A percentile compares a stretch with the other conserved stretches of the same genome.
phyloP scores from a whole-genome alignment of 2,329 filamentous ascomycete species.

The Lachnellula hyalina region DNA sequence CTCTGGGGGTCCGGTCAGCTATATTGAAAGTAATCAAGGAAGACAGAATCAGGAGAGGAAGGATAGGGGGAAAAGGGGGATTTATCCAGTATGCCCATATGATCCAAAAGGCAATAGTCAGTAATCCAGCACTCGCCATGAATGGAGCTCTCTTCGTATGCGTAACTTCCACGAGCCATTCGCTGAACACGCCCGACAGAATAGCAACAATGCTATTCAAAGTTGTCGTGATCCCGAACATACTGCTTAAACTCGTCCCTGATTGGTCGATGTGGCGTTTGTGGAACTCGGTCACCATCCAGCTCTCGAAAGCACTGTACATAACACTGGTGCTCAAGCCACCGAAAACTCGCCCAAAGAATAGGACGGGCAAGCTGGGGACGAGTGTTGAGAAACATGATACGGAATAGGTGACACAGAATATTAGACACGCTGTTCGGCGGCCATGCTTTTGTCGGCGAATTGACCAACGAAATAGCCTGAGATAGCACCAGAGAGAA shows the following conservation, averaged over 20 bases:
- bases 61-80: background rate
- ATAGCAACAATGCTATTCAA: conserved; percentile 53
- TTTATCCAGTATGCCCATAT: conserved; percentile 47
- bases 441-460: conserved; percentile 34
- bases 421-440: conserved; percentile 46
- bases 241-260: conserved; percentile 40
- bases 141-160: conserved; percentile 50
- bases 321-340: conserved; percentile 52
- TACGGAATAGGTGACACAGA: conserved; percentile 48
- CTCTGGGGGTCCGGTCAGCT: background rate
- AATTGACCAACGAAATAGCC: conserved; percentile 31
- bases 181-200: conserved; percentile 45
- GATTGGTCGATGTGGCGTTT: conserved; percentile 39
- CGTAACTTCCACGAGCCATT: conserved; percentile 43
- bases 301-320: conserved; percentile 56
- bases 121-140: conserved; percentile 39
- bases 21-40: background rate
- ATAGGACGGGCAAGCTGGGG: conserved; percentile 39
- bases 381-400: conserved; percentile 49
- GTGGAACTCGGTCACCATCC: conserved; percentile 56
- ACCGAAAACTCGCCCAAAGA: conserved; percentile 48
- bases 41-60: too few relatives aligned
- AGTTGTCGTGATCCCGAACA: conserved; percentile 49
- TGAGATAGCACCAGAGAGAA: conserved; percentile 29
- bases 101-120: conserved; percentile 39